Base-by-base conservation (phyloP, 441 rosid species). In the Francoa sonchifolia region DNA sequence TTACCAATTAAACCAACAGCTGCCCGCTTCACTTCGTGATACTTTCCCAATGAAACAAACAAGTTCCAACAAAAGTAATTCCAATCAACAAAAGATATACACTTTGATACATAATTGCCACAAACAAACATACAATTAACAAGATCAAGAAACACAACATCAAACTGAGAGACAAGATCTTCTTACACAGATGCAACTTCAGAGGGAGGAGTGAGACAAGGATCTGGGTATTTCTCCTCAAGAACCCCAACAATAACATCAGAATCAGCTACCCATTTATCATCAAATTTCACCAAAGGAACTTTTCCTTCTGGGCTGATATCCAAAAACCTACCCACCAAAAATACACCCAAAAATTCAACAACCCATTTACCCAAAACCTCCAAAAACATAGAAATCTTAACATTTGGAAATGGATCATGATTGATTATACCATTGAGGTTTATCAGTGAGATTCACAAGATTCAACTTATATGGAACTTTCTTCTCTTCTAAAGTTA, bases 401-500 rank as follows among this genome's bases (percentile, higher is more conserved):
- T n/a, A 25, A 30, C 14, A 33, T 14, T 13, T 9, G 42, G 18
- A 38, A 38, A 20, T 11, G 9, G 8, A 17, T 10, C 2, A 14
- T n/a, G 2, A n/a, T 37, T 4, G 26, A 19, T 18, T 30, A 10
- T 73, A 90, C 96, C 96, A 86, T 23, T 83, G 63, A 28, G 94
- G 95, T 57, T 79, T 82, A 48, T 78, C 67, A 43, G 61, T 59
- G 55, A 72, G 28, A 66, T 86, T 62, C 48, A 90, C 47, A 19
- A 78, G 79, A 39, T 55, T 66, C 40, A 17, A 8, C 60, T 77
- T 76, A 73, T 75, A 69, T 6, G 79, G 55, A 21, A 81, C 32
- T 20, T 56, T 65, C 89, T 90, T 90, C 74, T 83, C 94, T 64
- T 86, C 96, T 67, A 83, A 67, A 27, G 88, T 86, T 31, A 86